Base-by-base conservation (phyloP, 2,329 filamentous ascomycete species). In the Alternaria angustiovoidea region DNA sequence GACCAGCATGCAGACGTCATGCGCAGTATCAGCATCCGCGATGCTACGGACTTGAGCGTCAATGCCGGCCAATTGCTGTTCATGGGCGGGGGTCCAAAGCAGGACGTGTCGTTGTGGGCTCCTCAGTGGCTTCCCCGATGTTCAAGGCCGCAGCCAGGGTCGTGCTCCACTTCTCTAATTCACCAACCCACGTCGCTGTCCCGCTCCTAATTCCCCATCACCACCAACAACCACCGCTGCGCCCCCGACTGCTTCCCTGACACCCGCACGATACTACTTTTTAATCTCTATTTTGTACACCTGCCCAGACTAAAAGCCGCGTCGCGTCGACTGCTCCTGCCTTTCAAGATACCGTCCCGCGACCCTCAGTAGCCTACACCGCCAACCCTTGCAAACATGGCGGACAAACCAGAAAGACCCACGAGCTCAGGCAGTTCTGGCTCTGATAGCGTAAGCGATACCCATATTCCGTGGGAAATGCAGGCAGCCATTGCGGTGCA, bases 381-480 rank as follows among this genome's bases (percentile, higher is more conserved):
- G 57, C 54, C 56, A 36, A 55, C 60, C 42, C 53, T 55, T 49
- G 51, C 61, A 63, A 64, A 39, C 54, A 72, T 72, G 70, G 70
- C 61, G 52, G 62, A 70, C 47, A 64, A 66, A 32, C 62, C 66
- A 52, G 59, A 63, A 48, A 66, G 68, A 59, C 73, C 74, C n/a
- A 63, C 66, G 49, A 78, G 75, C 71, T 62, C 67, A 22, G 66
- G 72, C 54, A 75, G 74, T 68, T 78, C 75, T 4, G 72, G 75
- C 54, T 69, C 64, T 44, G 74, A 73, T 43, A 68, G 62, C 22
- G 70, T 76, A 57, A 68, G 73, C 65, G 41, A 26, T n/a, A 7
- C 38, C 9, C 30, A 11, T 16, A n/a, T 26, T 26, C 4, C 22
- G 8, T 20, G 5, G 30, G 9, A 24, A 11, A 26, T 43, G 43